phyloP scores from a whole-genome alignment of 345 rosid species.

The Aquilaria sinensis region DNA sequence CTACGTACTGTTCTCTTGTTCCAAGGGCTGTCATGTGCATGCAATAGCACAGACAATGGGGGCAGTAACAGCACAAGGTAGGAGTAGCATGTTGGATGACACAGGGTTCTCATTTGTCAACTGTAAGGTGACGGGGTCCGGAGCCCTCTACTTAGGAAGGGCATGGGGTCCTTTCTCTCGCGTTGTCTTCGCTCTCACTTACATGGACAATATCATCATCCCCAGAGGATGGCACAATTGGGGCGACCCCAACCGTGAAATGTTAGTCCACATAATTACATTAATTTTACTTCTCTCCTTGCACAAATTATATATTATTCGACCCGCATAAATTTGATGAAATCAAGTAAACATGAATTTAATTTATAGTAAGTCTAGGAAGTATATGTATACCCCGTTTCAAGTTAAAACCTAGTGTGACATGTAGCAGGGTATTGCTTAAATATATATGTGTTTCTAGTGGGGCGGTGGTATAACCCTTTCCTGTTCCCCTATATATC shows the following conservation, averaged over 20 bases:
- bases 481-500: too few species aligned
- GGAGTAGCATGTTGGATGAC: conserved; percentile 76
- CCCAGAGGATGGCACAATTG: conserved; percentile 95
- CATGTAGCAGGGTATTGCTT: too few species aligned
- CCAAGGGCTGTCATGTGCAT: conserved; percentile 80
- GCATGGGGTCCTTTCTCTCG: conserved; percentile 97
- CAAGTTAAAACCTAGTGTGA: too few species aligned
- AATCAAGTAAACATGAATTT: too few species aligned
- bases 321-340: too few species aligned
- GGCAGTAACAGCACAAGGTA: conserved; percentile 78
- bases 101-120: conserved; percentile 94
- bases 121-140: conserved; percentile 90
- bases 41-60: conserved; percentile 67
- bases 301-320: too few species aligned
- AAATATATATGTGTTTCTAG: too few species aligned
- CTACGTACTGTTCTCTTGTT: background rate
- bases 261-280: conserved; percentile 23
- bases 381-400: too few species aligned
- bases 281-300: too few species aligned
- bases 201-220: conserved; percentile 86
- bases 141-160: conserved; percentile 79
- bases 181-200: conserved; percentile 88
- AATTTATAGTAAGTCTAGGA: too few species aligned
- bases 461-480: too few species aligned
- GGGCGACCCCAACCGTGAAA: conserved; percentile 88